Evolutionary conservation across 768 basidiomycete genomes (phyloP).

Genomic region (Boletus barrowsii): DNA sequence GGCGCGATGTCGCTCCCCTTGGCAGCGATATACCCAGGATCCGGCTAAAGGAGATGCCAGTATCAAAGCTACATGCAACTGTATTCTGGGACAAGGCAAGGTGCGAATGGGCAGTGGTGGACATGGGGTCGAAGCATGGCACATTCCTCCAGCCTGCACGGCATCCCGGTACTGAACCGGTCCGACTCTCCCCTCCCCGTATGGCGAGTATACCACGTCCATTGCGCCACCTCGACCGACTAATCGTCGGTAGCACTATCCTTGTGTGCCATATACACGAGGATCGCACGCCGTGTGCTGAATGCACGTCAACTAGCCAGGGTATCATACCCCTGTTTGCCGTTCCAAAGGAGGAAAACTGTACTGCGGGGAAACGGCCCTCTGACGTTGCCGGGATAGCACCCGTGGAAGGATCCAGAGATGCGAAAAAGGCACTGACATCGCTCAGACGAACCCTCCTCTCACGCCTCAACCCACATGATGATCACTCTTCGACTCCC

Average conservation of each 20-base stretch:
- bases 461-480: constrained; percentile 40
- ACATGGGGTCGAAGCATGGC: constrained; percentile 85
- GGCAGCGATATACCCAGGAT: constrained; percentile 58
- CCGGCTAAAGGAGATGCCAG: constrained; percentile 79
- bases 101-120: constrained; percentile 69
- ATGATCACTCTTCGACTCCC: constrained; percentile 8
- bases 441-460: constrained; percentile 65
- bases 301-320: constrained; percentile 50
- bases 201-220: constrained; percentile 65
- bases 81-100: constrained; percentile 63
- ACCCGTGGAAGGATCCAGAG: constrained; percentile 29
- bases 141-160: constrained; percentile 52
- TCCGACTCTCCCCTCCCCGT: constrained; percentile 61
- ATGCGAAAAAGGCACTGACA: constrained; percentile 64
- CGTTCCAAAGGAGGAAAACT: constrained; percentile 14
- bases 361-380: constrained; percentile 22
- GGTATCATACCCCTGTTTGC: constrained; percentile 59
- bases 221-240: constrained; percentile 59
- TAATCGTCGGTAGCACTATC: constrained; percentile 68
- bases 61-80: constrained; percentile 78
- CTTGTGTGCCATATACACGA: constrained; percentile 71
- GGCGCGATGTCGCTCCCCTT: constrained; percentile 57
- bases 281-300: constrained; percentile 55
- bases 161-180: constrained; percentile 28
- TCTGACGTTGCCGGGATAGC: constrained; percentile 10